Conservation (phyloP, 2,329 filamentous ascomycete species). For the Pseudocercospora eumusae region DNA sequence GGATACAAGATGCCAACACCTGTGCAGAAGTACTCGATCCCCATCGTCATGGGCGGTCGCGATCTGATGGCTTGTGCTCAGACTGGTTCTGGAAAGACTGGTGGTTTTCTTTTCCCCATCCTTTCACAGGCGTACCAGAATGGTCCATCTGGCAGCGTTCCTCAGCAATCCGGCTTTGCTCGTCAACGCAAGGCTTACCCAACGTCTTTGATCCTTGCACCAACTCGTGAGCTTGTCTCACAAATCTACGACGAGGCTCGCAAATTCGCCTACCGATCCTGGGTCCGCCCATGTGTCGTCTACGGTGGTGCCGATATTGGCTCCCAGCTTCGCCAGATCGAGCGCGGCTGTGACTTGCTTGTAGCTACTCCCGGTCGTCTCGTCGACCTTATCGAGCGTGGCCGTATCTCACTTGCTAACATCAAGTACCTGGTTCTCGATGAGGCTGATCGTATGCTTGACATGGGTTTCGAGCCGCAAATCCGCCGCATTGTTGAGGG, state of each 20-base stretch:
- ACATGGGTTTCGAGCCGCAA: conserved; percentile 99
- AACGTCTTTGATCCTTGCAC: conserved; percentile 91
- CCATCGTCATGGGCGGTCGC: conserved; percentile 96
- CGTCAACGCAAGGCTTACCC: conserved; percentile 98
- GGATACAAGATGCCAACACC: conserved; percentile 95
- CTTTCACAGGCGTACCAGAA: conserved; percentile 94
- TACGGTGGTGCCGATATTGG: conserved; percentile 99
- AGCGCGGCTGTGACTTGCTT: conserved; percentile 93
- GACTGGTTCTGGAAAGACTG: conserved; percentile 99
- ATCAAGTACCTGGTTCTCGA: conserved; percentile 99
- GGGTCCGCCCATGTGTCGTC: conserved; percentile 97
- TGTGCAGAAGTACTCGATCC: conserved; percentile 99
- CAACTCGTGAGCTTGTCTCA: conserved; percentile 96
- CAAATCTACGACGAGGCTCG: conserved; percentile 97
- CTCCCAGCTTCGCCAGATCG: conserved; percentile 95
- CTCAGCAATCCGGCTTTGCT: conserved; percentile 70
- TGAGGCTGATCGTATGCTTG: conserved; percentile 99
- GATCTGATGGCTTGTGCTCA: conserved; percentile 99
- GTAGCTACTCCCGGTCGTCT: conserved; percentile 97
- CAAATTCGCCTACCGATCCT: conserved; percentile 98
- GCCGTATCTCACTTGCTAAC: conserved; percentile 93
- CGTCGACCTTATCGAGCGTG: conserved; percentile 96
- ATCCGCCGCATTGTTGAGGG: conserved; percentile 98
- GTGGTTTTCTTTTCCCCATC: conserved; percentile 98
- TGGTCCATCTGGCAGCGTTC: conserved; percentile 73